These are phyloP conservation scores for Combretum micranthum DNA, from an alignment of 345 rosid genomes.

Conservation along the genomic window DNA sequence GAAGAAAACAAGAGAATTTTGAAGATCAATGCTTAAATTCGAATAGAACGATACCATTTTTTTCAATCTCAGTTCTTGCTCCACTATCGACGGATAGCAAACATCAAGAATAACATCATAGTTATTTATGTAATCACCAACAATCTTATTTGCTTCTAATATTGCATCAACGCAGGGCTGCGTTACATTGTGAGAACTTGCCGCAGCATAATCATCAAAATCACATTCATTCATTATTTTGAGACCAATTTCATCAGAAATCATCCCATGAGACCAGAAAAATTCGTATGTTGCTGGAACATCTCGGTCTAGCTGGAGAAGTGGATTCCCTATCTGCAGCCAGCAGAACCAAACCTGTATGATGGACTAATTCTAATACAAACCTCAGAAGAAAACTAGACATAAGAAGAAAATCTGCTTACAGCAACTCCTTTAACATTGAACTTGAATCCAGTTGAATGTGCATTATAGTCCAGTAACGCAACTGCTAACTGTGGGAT, in stretches of 20 bases:
- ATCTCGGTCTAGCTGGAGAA: constrained; percentile 72
- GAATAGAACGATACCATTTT: constrained; percentile 36
- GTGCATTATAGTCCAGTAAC: constrained; percentile 60
- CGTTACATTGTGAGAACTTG: constrained; percentile 48
- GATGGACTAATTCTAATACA: no score
- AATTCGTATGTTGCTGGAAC: constrained; percentile 60
- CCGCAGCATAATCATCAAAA: constrained; percentile 62
- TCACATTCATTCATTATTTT: constrained; percentile 64
- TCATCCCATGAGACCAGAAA: constrained; percentile 97
- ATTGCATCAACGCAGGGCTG: constrained; percentile 46
- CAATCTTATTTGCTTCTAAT: constrained; percentile 39
- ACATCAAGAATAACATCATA: constrained; percentile 81
- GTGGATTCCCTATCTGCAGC: constrained; percentile 85
- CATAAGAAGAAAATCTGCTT: constrained; percentile 21
- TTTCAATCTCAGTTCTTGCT: constrained; percentile 77
- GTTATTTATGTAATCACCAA: constrained; percentile 56
- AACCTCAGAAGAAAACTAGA: background rate
- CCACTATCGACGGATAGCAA: constrained; percentile 74
- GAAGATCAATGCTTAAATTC: no score
- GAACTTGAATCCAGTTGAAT: constrained; percentile 58
- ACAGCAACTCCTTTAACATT: constrained; percentile 94
- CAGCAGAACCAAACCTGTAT: constrained; percentile 6
- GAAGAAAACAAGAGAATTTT: background rate
- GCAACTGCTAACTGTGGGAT: constrained; percentile 77
- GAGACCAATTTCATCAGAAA: constrained; percentile 81